These are phyloP conservation scores for Baorangia bicolor DNA, from an alignment of 768 basidiomycete genomes.

Conservation along the genomic window DNA sequence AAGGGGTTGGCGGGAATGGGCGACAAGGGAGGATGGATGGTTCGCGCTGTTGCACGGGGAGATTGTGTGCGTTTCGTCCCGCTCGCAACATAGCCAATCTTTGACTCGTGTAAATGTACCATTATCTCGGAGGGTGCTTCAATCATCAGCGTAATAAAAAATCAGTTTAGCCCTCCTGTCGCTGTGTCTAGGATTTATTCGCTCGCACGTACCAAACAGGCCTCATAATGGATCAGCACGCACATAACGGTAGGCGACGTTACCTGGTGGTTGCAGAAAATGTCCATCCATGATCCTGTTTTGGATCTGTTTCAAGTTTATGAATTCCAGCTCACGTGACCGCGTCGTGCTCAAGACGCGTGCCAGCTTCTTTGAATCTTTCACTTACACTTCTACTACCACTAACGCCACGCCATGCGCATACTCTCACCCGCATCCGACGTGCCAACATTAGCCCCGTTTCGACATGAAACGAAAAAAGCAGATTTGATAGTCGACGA, in stretches of 20 bases:
- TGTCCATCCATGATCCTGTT: too few relatives aligned
- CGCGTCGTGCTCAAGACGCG: neutral
- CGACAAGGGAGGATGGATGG: slow-evolving; percentile 34
- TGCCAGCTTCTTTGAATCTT: neutral
- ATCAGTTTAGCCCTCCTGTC: neutral
- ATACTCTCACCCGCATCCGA: slow-evolving; percentile 6
- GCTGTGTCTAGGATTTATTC: neutral
- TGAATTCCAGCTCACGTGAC: slow-evolving; percentile 11
- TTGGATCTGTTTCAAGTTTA: too few relatives aligned
- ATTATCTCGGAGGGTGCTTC: neutral
- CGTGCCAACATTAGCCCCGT: neutral
- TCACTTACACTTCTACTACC: neutral
- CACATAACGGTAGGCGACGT: too few relatives aligned
- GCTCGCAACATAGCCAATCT: neutral
- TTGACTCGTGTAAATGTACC: neutral
- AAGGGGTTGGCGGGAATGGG: slow-evolving; percentile 35
- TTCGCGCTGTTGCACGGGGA: slow-evolving; percentile 35
- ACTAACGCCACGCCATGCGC: slow-evolving; percentile 12
- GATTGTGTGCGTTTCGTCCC: slow-evolving; percentile 21
- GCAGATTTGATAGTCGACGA: neutral
- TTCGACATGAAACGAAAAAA: neutral
- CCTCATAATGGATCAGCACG: too few relatives aligned
- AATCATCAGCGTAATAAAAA: too few relatives aligned
- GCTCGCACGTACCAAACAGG: neutral
- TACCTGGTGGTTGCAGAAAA: too few relatives aligned